Evolutionary conservation across 768 basidiomycete species (phyloP).

Genomic region (Boletus pseudopeckii): DNA sequence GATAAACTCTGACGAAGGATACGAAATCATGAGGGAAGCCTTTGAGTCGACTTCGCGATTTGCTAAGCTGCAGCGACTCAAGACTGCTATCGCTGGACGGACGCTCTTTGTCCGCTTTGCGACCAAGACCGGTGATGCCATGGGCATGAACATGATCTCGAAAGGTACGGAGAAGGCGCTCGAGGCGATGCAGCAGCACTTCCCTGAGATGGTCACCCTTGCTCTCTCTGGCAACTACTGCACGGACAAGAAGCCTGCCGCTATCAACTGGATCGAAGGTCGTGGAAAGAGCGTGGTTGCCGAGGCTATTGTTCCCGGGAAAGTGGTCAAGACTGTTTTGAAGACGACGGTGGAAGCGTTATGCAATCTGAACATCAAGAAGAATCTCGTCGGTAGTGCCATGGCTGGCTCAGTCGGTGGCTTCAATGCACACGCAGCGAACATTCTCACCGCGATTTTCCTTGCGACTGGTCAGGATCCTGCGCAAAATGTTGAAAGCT

Average conservation of each 20-base stretch:
- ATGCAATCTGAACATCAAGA: slow-evolving; percentile 91
- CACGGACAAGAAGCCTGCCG: slow-evolving; percentile 99
- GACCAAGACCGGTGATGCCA: slow-evolving; percentile 94
- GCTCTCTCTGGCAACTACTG: slow-evolving; percentile 97
- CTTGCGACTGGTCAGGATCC: slow-evolving; percentile 98
- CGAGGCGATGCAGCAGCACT: slow-evolving; percentile 68
- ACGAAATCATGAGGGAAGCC: slow-evolving; percentile 67
- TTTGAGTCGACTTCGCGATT: slow-evolving; percentile 96
- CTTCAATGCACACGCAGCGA: slow-evolving; percentile 98
- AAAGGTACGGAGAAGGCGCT: slow-evolving; percentile 97
- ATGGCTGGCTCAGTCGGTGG: slow-evolving; percentile 99
- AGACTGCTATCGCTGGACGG: slow-evolving; percentile 88
- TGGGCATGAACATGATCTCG: slow-evolving; percentile 99
- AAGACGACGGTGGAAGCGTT: slow-evolving; percentile 93
- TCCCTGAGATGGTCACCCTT: slow-evolving; percentile 88
- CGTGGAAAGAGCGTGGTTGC: slow-evolving; percentile 97
- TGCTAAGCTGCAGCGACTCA: slow-evolving; percentile 79
- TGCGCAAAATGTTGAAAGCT: slow-evolving; percentile 98
- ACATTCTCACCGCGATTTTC: slow-evolving; percentile 94
- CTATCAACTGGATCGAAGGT: slow-evolving; percentile 99
- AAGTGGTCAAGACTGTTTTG: slow-evolving; percentile 81
- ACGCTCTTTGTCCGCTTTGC: slow-evolving; percentile 92
- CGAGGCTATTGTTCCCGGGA: slow-evolving; percentile 89
- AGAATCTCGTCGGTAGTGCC: slow-evolving; percentile 95
- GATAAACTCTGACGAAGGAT: slow-evolving; percentile 83